Conservation (phyloP, 1,139 yeast genomes). For the Pichia sp. region DNA sequence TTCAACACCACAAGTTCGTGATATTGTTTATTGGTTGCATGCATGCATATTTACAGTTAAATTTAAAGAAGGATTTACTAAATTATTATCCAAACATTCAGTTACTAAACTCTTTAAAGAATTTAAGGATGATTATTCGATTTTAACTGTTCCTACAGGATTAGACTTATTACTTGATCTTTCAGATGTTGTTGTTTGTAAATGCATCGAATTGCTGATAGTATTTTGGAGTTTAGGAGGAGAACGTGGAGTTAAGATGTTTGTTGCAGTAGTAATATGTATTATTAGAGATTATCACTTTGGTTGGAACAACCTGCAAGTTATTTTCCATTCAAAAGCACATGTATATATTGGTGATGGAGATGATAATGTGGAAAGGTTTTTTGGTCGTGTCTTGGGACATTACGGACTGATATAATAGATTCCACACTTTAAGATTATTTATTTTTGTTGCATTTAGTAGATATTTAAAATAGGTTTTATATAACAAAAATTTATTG, state of each 20-base stretch:
- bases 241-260: slow-evolving; percentile 33
- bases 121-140: slow-evolving; percentile 30
- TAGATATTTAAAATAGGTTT: not conserved
- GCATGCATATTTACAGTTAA: slow-evolving; percentile 26
- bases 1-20: slow-evolving; percentile 9
- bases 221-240: slow-evolving; percentile 17
- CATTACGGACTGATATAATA: slow-evolving; percentile 22
- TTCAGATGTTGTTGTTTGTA: slow-evolving; percentile 18
- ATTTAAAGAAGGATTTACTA: slow-evolving; percentile 28
- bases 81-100: slow-evolving; percentile 22
- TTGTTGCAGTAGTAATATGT: slow-evolving; percentile 34
- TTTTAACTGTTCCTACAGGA: slow-evolving; percentile 26
- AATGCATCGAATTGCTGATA: slow-evolving; percentile 25
- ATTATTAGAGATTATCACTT: slow-evolving; percentile 42
- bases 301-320: slow-evolving; percentile 40
- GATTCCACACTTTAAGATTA: not conserved
- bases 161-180: slow-evolving; percentile 23
- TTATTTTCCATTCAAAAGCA: slow-evolving; percentile 17
- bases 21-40: slow-evolving; percentile 28
- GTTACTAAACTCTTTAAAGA: slow-evolving; percentile 18
- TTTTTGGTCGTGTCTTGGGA: slow-evolving; percentile 31
- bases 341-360: slow-evolving; percentile 18
- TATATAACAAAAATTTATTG: no score
- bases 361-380: slow-evolving; percentile 28
- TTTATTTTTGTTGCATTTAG: no score